Evolutionary conservation across 2,329 filamentous ascomycete genomes (phyloP).

Genomic region (Emergomyces africanus): DNA sequence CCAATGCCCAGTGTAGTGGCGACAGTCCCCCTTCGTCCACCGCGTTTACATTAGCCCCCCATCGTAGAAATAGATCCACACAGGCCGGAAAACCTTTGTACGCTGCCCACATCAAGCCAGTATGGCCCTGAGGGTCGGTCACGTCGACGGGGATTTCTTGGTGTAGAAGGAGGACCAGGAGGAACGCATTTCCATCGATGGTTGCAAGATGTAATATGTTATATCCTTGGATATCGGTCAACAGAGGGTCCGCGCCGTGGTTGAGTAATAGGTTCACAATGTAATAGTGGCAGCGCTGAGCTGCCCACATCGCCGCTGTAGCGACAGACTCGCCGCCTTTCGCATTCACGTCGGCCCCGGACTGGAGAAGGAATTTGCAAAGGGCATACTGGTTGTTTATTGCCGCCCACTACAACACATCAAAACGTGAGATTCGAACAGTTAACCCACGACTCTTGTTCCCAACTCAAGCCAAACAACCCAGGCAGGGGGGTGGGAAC

Average conservation of each 20-base stretch:
- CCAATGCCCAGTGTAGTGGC: constrained; percentile 88
- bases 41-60: constrained; percentile 88
- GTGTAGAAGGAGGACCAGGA: constrained; percentile 80
- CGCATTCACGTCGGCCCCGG: constrained; percentile 80
- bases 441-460: constrained; percentile 7
- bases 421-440: constrained; percentile 7
- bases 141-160: constrained; percentile 93
- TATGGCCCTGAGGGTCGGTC: constrained; percentile 79
- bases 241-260: constrained; percentile 80
- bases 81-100: constrained; percentile 93
- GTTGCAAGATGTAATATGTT: constrained; percentile 96
- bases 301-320: constrained; percentile 92
- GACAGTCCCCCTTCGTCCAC: constrained; percentile 88
- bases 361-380: constrained; percentile 84
- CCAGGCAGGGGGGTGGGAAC: neutral
- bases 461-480: neutral
- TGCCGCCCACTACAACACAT: constrained; percentile 69
- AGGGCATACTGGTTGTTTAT: constrained; percentile 98
- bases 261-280: constrained; percentile 85
- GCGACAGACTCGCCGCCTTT: constrained; percentile 93
- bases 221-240: constrained; percentile 91
- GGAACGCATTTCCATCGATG: constrained; percentile 88
- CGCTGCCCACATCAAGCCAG: constrained; percentile 94
- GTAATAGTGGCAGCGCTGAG: constrained; percentile 93
- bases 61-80: constrained; percentile 82